phyloP scores from a whole-genome alignment of 2,329 filamentous ascomycete genomes.

The Aotearoamyces nothofagi region DNA sequence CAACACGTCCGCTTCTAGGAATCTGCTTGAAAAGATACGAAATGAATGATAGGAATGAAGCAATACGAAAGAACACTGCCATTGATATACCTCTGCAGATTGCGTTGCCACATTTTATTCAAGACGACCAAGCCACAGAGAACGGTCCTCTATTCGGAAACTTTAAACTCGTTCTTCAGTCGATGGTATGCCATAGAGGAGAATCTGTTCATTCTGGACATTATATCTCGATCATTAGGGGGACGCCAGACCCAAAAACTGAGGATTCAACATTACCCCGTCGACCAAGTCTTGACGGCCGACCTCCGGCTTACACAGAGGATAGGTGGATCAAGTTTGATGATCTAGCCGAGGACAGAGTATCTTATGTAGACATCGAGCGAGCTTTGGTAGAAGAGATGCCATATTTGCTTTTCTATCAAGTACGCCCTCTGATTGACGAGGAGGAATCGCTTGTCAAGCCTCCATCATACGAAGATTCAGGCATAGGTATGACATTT shows the following conservation, averaged over 20 bases:
- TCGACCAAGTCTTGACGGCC: constrained; percentile 22
- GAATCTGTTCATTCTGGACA: constrained; percentile 77
- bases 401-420: constrained; percentile 90
- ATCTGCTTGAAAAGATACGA: constrained; percentile 88
- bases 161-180: constrained; percentile 85
- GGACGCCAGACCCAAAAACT: constrained; percentile 45
- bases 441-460: constrained; percentile 26
- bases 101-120: constrained; percentile 76
- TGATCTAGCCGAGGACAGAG: constrained; percentile 58
- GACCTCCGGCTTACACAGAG: constrained; percentile 51
- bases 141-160: constrained; percentile 60
- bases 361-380: constrained; percentile 64
- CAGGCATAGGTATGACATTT: constrained; percentile 11
- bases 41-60: constrained; percentile 52
- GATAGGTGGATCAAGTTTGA: constrained; percentile 86
- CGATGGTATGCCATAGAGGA: constrained; percentile 83
- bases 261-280: constrained; percentile 39
- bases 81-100: constrained; percentile 87
- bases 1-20: constrained; percentile 70
- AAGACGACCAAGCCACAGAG: constrained; percentile 50
- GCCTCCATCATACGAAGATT: constrained; percentile 43
- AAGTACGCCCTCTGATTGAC: constrained; percentile 76
- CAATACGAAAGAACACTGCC: constrained; percentile 61
- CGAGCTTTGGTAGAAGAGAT: constrained; percentile 70
- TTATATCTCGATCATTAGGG: constrained; percentile 75